Evolutionary conservation across 1,284 basidiomycete species (phyloP), one percentile per base, ranked within the genome.

Genomic region (Crucibulum parvulum): DNA sequence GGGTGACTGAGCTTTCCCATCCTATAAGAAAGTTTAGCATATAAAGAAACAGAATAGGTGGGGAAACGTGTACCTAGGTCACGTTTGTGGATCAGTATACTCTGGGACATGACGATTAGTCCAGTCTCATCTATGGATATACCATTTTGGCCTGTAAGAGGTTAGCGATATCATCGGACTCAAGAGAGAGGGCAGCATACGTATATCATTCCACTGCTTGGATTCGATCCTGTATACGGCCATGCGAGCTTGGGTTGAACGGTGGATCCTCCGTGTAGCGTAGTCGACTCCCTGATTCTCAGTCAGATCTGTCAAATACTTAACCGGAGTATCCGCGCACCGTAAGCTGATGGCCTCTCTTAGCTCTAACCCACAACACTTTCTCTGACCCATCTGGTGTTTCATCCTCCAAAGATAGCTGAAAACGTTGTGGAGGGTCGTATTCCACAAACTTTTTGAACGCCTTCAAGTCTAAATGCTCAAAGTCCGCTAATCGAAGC

Each of bases 361-460:
- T 65, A 18, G 65, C 68, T 50, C 69, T 65, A 13, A 68, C 66
- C 64, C 66, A 72, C 60, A 64, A 68, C 43, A 60, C 53, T 16
- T 68, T 64, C 39, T 47, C 31, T 37, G 62, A 2, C 18, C 51
- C 37, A 15, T 63, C 67, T 24, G 62, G 50, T n/a, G 58, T 51
- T 37, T 67, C 67, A 9, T 65, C 65, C 53, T 70, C 53, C 18
- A 48, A 35, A 5, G 55, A 43, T 9, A 72, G 46, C 38, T 71
- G 67, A 54, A 71, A 72, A 6, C 63, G 58, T 35, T 61, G 55
- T 37, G 55, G 53, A 7, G 50, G 56, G 53, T 71, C 69, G 13
- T 31, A 43, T 24, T 54, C 10, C 24, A 62, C 52, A 13, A 60
- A n/a, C 7, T 58, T n/a, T 11, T 55, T 51, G 35, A 72, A 62